Percentiles rank a stretch among this genome's conserved stretches.
These are phyloP conservation scores for Stylonectria norvegica DNA, from an alignment of 2,329 filamentous ascomycete genomes.

Conservation along the genomic window DNA sequence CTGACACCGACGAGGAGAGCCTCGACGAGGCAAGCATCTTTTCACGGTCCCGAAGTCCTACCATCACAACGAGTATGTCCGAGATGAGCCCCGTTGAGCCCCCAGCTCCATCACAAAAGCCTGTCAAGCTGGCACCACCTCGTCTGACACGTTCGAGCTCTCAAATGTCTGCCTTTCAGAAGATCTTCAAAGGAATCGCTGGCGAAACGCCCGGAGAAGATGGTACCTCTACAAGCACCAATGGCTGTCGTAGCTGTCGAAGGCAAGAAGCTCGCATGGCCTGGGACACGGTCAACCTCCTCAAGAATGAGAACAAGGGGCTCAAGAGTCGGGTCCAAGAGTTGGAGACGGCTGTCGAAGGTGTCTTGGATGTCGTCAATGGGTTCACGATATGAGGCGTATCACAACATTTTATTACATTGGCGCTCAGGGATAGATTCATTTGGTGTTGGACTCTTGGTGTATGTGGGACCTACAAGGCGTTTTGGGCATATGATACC, in stretches of 20 bases:
- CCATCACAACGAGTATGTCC: conserved; percentile 39
- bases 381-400: conserved; percentile 45
- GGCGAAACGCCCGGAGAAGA: conserved; percentile 31
- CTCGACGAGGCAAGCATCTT: conserved; percentile 56
- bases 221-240: conserved; percentile 13
- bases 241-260: conserved; percentile 53
- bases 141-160: conserved; percentile 31
- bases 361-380: conserved; percentile 57
- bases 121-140: conserved; percentile 23
- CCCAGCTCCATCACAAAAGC: conserved; percentile 20
- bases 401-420: conserved; percentile 3
- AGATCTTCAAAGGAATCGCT: conserved; percentile 42
- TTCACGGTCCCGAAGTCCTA: conserved; percentile 57
- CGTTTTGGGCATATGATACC: conserved; percentile 27
- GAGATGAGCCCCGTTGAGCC: conserved; percentile 25
- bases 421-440: conserved; percentile 1
- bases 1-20: conserved; percentile 53
- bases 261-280: conserved; percentile 58
- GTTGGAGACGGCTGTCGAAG: conserved; percentile 58
- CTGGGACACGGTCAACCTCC: conserved; percentile 61
- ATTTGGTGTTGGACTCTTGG: conserved; percentile 14
- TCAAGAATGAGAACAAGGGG: conserved; percentile 60
- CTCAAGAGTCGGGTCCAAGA: conserved; percentile 58
- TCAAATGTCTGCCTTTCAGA: conserved; percentile 38
- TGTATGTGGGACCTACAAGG: conserved; percentile 15